Evolutionary conservation across 441 rosid species (phyloP).

Genomic region (Adansonia madagascariensis): DNA sequence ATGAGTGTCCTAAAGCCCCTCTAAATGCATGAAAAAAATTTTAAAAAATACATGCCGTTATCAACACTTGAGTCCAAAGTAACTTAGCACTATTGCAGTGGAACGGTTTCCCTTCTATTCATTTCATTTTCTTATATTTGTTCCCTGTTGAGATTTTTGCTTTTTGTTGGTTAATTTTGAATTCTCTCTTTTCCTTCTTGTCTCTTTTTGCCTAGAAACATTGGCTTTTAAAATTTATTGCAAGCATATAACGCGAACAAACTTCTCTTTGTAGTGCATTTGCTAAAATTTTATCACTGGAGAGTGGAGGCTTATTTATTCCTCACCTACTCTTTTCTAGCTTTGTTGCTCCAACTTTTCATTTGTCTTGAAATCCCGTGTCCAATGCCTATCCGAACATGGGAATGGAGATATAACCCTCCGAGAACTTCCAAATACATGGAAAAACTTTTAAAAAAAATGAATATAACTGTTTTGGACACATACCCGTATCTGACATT

Average conservation of each 20-base stretch:
- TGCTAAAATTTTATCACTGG: neutral
- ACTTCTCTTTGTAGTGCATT: neutral
- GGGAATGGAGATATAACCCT: too few relatives aligned
- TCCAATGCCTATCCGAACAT: too few relatives aligned
- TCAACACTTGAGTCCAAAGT: too few relatives aligned
- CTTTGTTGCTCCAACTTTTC: too few relatives aligned
- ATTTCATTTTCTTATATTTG: neutral
- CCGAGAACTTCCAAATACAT: too few relatives aligned
- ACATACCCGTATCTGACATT: too few relatives aligned
- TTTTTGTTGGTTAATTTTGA: slow-evolving; percentile 21
- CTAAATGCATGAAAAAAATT: too few relatives aligned
- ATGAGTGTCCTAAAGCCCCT: too few relatives aligned
- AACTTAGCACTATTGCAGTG: slow-evolving; percentile 15
- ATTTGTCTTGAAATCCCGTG: too few relatives aligned
- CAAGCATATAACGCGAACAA: slow-evolving; percentile 11
- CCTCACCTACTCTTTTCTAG: neutral
- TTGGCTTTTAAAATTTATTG: slow-evolving; percentile 4
- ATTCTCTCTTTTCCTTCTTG: neutral
- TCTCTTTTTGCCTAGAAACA: neutral
- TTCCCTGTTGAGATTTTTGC: neutral
- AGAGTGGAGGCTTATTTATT: neutral
- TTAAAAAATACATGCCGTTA: too few relatives aligned
- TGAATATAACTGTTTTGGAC: too few relatives aligned
- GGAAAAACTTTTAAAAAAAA: too few relatives aligned
- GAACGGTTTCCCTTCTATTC: neutral